Evolutionary conservation across 495 filamentous ascomycete species (phyloP), one percentile per base, ranked within the genome.

Genomic region (Copromyces sp.): DNA sequence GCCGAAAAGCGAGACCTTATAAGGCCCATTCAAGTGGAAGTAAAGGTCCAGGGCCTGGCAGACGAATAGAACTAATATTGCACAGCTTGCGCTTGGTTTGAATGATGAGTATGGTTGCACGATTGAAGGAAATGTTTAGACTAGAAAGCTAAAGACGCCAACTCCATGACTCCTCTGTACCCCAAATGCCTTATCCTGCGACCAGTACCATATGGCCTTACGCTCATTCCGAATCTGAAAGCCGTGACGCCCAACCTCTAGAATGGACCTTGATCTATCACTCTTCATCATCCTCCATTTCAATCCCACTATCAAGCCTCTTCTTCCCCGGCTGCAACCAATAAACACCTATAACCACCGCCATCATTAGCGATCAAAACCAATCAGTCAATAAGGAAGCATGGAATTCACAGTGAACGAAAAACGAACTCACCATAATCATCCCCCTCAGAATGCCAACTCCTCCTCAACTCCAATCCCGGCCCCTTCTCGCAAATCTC

Each of bases 241-340:
- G 17, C 17, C 42, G 6, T n/a, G 17, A 29, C 4, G 45, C 45
- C 45, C 44, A 1, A 45, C 5, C 0, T 45, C 17, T 45, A 45
- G 3, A 5, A 5, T 37, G 5, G 44, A 20, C 8, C 17, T 45
- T 11, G n/a, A 3, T 45, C n/a, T 45, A 37, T 37, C n/a, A 45
- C n/a, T 44, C 44, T 9, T 29, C 20, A 24, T 53, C 20, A 8
- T 71, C 69, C 9, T 29, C 20, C n/a, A 75, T 73, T 0, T 70
- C 71, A 47, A 73, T 41, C 35, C 71, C 71, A 29, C 74, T 75
- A 37, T 75, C 74, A 16, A 44, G 12, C 17, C 74, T 70, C 47
- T 17, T 70, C 4, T 70, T 53, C 0, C 6, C 61, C 38, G 72
- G 72, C 61, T 73, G 69, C 38, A 75, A 40, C 74, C 74, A 75